Evolutionary conservation across 805 yeast genomes (phyloP).

Genomic region (Candida pini): DNA sequence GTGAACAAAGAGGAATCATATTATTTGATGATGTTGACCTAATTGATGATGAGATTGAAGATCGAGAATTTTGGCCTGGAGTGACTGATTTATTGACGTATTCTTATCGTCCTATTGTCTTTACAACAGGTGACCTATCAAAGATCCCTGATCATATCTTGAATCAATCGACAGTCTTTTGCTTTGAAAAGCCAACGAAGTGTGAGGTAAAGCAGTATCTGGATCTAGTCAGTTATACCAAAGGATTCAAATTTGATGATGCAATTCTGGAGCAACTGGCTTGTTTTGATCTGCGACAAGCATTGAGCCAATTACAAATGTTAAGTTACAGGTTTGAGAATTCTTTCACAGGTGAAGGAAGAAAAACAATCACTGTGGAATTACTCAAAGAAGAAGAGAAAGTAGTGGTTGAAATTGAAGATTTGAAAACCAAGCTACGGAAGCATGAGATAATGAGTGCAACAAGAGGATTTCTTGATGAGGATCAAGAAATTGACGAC

Average conservation of each 20-base stretch:
- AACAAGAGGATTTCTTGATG: background rate
- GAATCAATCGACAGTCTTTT: constrained; percentile 23
- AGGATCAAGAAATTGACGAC: background rate
- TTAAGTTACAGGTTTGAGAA: constrained; percentile 18
- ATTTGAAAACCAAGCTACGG: background rate
- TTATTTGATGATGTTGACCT: constrained; percentile 84
- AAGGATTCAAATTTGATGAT: constrained; percentile 21
- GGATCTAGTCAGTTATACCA: constrained; percentile 21
- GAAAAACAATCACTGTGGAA: background rate
- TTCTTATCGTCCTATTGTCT: constrained; percentile 30
- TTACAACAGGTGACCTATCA: constrained; percentile 24
- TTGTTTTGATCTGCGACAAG: constrained; percentile 19
- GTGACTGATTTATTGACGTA: constrained; percentile 50
- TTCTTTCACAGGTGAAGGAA: constrained; percentile 7
- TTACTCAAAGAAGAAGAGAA: constrained; percentile 1
- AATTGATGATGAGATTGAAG: constrained; percentile 59
- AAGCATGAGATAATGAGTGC: background rate
- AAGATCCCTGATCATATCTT: constrained; percentile 25
- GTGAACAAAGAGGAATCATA: constrained; percentile 40
- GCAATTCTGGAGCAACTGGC: constrained; percentile 13
- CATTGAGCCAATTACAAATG: constrained; percentile 27
- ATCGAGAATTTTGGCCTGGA: constrained; percentile 75
- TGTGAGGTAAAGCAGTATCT: constrained; percentile 16
- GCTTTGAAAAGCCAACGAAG: constrained; percentile 9
- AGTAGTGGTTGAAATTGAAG: background rate